These are phyloP conservation scores for Synchytrium microbalum DNA, from an alignment of 371 early-diverging fungal species.

Conservation along the genomic window DNA sequence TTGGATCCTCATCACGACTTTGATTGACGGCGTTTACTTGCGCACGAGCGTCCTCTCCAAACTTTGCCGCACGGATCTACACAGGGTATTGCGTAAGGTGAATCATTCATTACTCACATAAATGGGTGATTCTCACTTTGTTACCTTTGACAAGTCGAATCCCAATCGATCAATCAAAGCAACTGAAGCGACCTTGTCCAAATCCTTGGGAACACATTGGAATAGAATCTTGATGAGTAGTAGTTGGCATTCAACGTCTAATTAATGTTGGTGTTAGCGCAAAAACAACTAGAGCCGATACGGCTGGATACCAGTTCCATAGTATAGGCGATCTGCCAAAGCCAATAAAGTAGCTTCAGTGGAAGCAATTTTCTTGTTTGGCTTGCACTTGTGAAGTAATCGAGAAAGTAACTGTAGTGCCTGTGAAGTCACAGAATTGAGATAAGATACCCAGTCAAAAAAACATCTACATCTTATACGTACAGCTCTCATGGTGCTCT, in stretches of 20 bases:
- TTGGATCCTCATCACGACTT: neutral
- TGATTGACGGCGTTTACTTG: neutral
- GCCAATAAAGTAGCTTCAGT: neutral
- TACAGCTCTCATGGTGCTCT: too few species aligned
- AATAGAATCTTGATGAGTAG: neutral
- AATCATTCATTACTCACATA: neutral
- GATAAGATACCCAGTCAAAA: too few species aligned
- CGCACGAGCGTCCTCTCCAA: neutral
- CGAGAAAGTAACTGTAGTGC: neutral
- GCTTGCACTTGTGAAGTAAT: neutral
- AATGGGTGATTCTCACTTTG: neutral
- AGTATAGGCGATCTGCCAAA: neutral
- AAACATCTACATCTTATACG: too few species aligned
- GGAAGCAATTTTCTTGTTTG: neutral
- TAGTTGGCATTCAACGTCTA: neutral
- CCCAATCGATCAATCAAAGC: neutral
- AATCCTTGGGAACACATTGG: neutral
- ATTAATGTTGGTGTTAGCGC: neutral
- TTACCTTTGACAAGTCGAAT: neutral
- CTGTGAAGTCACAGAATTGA: too few species aligned
- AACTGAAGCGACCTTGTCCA: neutral
- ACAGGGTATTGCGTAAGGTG: neutral
- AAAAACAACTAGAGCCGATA: neutral
- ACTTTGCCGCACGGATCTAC: neutral
- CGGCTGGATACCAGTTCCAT: neutral